phyloP scores from a whole-genome alignment of 2,329 filamentous ascomycete genomes.

The Ceratocystis alfenasii region DNA sequence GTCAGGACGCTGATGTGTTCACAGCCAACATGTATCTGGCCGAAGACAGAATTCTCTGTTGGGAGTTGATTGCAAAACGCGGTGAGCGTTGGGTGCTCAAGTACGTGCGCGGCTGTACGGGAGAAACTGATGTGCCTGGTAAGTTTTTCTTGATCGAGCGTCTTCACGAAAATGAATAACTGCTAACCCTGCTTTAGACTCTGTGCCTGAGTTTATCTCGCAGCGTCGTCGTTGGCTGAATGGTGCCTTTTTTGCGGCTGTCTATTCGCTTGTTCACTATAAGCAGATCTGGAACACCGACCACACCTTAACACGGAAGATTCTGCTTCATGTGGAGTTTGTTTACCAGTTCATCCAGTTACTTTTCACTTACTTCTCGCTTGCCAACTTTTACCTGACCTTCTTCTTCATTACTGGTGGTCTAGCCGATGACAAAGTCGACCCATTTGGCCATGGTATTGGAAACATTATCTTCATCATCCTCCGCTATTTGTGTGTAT shows the following conservation, averaged over 20 bases:
- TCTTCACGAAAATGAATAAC: not conserved
- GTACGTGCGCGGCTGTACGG: conserved; percentile 91
- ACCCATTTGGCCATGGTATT: conserved; percentile 84
- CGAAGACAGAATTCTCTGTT: conserved; percentile 81
- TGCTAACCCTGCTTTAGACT: conserved; percentile 42
- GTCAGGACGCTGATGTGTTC: conserved; percentile 91
- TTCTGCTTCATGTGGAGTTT: conserved; percentile 88
- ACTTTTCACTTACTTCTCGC: conserved; percentile 92
- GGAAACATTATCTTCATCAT: conserved; percentile 77
- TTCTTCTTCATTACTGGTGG: conserved; percentile 97
- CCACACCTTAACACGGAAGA: conserved; percentile 77
- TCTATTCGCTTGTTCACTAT: conserved; percentile 93
- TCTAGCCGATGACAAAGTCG: conserved; percentile 61
- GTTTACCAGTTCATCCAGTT: conserved; percentile 88
- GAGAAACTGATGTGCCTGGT: conserved; percentile 96
- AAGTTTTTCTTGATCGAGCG: conserved; percentile 31
- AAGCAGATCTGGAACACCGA: conserved; percentile 87
- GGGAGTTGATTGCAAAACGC: conserved; percentile 91
- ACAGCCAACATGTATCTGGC: conserved; percentile 94
- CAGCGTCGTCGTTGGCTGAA: conserved; percentile 96
- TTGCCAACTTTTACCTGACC: conserved; percentile 97
- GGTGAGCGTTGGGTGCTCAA: conserved; percentile 95
- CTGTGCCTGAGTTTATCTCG: conserved; percentile 92
- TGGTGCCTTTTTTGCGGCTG: conserved; percentile 94
- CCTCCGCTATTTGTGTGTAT: conserved; percentile 69